Base-by-base conservation (phyloP, 805 yeast species). In the Saturnispora ahearnii region DNA sequence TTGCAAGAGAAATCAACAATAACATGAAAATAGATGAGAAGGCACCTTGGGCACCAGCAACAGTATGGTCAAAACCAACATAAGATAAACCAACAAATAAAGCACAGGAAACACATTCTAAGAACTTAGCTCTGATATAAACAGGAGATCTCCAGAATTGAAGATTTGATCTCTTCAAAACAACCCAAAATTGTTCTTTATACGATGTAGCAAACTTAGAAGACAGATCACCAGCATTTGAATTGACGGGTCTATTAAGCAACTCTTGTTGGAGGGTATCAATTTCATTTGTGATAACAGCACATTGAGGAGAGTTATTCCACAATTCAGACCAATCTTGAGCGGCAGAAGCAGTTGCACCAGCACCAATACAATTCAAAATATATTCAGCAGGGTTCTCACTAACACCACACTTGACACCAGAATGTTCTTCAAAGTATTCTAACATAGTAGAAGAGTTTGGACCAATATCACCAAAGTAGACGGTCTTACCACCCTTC, bases 371-470 rank as follows among this genome's bases (percentile, higher is more conserved):
- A 59, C 81, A 80, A 53, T 81, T 79, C 59, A 83, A 69, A 65
- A 82, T 81, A 69, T 82, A 83, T 65, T 82, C 89, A 45, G 88
- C 89, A 46, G 89, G 89, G 54, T 83, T 83, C 51, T 80, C 87
- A 45, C 73, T 70, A 6, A 64, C 66, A 48, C 73, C 77, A 71
- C 91, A 84, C 48, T 76, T 71, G 51, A 78, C 77, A 48, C 91
- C 90, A 44, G 95, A 76, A 55, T 72, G 57, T 45, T 60, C 61
- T 58, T 73, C 77, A 55, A 75, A 75, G 59, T 75, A 74, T 40
- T 65, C 54, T 48, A 73, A 70, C 68, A 75, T 69, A n/a, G 68
- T 64, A 6, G 55, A 49, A 49, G 74, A 74, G 59, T 72, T 69
- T 45, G 69, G 66, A 49, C 79, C 79, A 61, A 75, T 70, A 51